phyloP scores from a whole-genome alignment of 768 basidiomycete species.

The Leccinellum rugosiceps region DNA sequence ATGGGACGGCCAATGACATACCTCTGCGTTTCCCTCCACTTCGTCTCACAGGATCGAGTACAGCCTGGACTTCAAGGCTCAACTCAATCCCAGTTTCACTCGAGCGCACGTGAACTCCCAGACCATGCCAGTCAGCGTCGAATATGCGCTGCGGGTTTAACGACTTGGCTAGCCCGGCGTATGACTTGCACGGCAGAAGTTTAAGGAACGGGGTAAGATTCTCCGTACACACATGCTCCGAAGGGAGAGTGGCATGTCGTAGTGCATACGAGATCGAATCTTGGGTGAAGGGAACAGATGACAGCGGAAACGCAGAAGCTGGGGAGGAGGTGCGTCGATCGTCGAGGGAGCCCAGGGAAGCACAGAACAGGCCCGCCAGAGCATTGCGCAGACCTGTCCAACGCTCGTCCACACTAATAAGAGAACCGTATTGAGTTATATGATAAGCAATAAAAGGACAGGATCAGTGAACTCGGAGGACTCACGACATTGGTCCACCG shows the following conservation, averaged over 20 bases:
- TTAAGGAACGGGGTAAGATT: constrained; percentile 96
- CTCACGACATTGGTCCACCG: constrained; percentile 48
- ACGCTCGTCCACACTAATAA: constrained; percentile 60
- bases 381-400: constrained; percentile 89
- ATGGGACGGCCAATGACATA: constrained; percentile 22
- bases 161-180: constrained; percentile 78
- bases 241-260: constrained; percentile 74
- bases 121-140: constrained; percentile 89
- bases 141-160: constrained; percentile 85
- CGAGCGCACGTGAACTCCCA: constrained; percentile 76
- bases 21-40: constrained; percentile 54
- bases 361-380: constrained; percentile 91
- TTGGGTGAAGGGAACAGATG: constrained; percentile 46
- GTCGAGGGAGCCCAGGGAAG: constrained; percentile 78
- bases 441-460: not conserved
- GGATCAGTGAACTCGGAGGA: not conserved
- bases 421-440: not conserved
- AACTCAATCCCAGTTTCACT: constrained; percentile 59
- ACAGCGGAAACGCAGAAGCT: constrained; percentile 58
- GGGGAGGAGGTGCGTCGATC: constrained; percentile 74
- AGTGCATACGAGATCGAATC: constrained; percentile 46
- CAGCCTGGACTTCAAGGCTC: constrained; percentile 66
- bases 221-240: constrained; percentile 93
- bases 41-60: constrained; percentile 71
- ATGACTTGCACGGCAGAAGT: constrained; percentile 87